Percentiles rank a stretch among this genome's conserved stretches.
Evolutionary conservation across 176 grass and related monocot species (phyloP).

Genomic region (Triticum urartu): DNA sequence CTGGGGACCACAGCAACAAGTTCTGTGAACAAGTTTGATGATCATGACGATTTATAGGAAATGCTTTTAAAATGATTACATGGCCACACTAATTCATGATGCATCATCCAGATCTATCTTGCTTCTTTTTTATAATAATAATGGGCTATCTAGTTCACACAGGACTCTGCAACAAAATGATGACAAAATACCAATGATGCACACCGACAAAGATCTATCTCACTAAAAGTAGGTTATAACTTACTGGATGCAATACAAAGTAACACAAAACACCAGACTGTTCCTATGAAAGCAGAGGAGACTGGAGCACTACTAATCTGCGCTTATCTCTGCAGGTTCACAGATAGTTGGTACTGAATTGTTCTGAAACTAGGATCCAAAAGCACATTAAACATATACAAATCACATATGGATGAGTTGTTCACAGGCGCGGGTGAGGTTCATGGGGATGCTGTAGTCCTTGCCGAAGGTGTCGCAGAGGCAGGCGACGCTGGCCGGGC

Average conservation of each 20-base stretch:
- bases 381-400: neutral
- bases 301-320: neutral
- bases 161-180: neutral
- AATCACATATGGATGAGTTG: neutral
- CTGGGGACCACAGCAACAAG: neutral
- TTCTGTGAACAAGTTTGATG: neutral
- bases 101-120: neutral
- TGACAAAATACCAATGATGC: neutral
- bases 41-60: neutral
- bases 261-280: neutral
- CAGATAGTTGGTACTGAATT: neutral
- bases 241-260: neutral
- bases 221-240: neutral
- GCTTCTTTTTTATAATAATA: neutral
- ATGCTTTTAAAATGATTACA: too few relatives aligned
- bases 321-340: conserved; percentile 1
- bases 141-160: neutral
- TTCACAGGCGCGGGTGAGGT: too few relatives aligned
- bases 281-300: neutral
- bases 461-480: too few relatives aligned
- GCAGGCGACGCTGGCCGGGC: too few relatives aligned
- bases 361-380: neutral
- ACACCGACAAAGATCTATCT: neutral
- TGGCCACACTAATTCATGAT: neutral
- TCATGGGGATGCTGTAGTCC: too few relatives aligned